Evolutionary conservation across 2,329 filamentous ascomycete species (phyloP), one percentile per base, ranked within the genome.

Genomic region (Lizonia empirigonia): DNA sequence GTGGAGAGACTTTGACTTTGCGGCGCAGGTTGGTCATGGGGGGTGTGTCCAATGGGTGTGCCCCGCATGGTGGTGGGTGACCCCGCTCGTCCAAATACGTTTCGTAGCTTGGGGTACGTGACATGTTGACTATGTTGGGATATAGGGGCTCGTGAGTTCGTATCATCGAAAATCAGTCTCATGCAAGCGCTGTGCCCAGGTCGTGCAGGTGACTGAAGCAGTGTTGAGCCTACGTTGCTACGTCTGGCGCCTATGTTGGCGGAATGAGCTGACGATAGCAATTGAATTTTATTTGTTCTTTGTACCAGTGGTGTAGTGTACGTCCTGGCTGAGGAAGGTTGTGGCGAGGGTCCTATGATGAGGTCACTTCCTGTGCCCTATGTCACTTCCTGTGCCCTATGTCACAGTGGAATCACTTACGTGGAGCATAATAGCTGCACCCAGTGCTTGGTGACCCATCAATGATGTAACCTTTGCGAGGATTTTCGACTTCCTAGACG

Each of bases 131-230:
- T 2, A 10, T 39, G 10, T 8, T 37, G 37, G 20, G 6, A 51
- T 23, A 12, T 33, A 9, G 29, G 16, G 8, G 52, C 48, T 16
- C 36, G 44, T 12, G 50, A 54, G 8, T 54, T 50, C 12, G 58
- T 56, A 13, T 58, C 45, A 26, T 65, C 56, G 30, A 71, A 72
- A 6, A 69, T 65, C 29, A 64, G 59, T 16, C 53, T 64, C 59
- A 71, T 69, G 15, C 65, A 59, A 13, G 44, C 59, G 3, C 61
- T 48, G 50, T 71, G 58, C 4, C 68, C 63, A n/a, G 55, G 50
- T 23, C 68, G 62, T 16, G 68, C 68, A 18, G 69, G 69, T 3
- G 68, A 71, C 23, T 53, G 55, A 12, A 68, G 41, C 15, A 71
- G 37, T 12, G 53, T 36, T 1, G 56, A 53, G 13, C 41, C 55